Percentiles rank a stretch among this genome's conserved stretches.
phyloP scores from a whole-genome alignment of 1,139 yeast species.

The Kodamaea suecica region DNA sequence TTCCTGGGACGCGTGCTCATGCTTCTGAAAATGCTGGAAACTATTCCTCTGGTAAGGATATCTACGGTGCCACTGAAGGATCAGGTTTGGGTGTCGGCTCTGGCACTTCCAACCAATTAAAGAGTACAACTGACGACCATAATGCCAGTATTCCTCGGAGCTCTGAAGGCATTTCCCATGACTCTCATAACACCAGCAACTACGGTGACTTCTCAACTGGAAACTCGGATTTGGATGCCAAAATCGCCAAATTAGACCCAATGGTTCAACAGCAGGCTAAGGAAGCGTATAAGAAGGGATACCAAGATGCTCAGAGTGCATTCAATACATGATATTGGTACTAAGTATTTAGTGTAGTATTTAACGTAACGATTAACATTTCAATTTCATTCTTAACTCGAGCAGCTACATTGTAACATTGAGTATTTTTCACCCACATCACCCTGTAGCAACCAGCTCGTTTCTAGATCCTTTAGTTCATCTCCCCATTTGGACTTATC shows the following conservation, averaged over 20 bases:
- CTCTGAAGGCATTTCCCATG: slow-evolving; percentile 3
- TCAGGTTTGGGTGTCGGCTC: too few relatives aligned
- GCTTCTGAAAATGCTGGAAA: slow-evolving; percentile 9
- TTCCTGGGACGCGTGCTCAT: slow-evolving; percentile 9
- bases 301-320: slow-evolving; percentile 33
- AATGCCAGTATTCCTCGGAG: slow-evolving; percentile 15
- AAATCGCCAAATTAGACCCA: slow-evolving; percentile 34
- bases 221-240: slow-evolving; percentile 31
- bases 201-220: slow-evolving; percentile 30
- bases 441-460: slow-evolving; percentile 50
- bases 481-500: slow-evolving; percentile 62
- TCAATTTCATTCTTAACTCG: slow-evolving; percentile 52
- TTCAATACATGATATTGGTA: slow-evolving; percentile 18
- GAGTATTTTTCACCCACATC: slow-evolving; percentile 44
- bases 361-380: too few relatives aligned
- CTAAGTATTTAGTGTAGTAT: too few relatives aligned
- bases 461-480: slow-evolving; percentile 53
- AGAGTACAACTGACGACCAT: not conserved
- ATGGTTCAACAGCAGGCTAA: slow-evolving; percentile 36
- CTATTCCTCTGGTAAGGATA: slow-evolving; percentile 2
- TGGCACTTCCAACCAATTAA: slow-evolving; percentile 5
- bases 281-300: slow-evolving; percentile 38
- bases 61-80: too few relatives aligned
- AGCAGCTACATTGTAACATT: slow-evolving; percentile 67
- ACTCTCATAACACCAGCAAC: not conserved